Evolutionary conservation across 495 filamentous ascomycete genomes (phyloP), one percentile per base, ranked within the genome.

Genomic region (Extremus antarcticus): DNA sequence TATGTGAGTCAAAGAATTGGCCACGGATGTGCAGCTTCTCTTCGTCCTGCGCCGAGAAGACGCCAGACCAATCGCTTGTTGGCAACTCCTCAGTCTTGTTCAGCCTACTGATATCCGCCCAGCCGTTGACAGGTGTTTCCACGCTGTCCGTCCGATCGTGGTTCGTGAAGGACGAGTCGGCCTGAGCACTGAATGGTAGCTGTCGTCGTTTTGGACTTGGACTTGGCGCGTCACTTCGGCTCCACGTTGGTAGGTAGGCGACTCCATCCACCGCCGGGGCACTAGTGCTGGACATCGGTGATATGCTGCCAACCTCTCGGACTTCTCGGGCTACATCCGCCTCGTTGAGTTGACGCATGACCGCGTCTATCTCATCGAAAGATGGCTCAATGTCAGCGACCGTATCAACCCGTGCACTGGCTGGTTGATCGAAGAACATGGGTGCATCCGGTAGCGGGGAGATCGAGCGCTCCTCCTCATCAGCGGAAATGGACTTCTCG

Each of bases 51-150:
- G 85, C 86, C 23, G 84, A 88, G 55, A 95, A 79, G 51, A 84
- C 82, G 66, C 87, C 86, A 60, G 91, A 86, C 92, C 92, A 97
- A 64, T 96, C 90, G 58, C 87, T 95, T 57, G 81, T 75, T 39
- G 86, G 84, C 13, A 82, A 68, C 54, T 86, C 79, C 19, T 79
- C 76, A 23, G 67, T 74, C 40, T 75, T 82, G 57, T 87, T 81
- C 40, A 91, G 74, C 50, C 80, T 79, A 50, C 84, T 82, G 59
- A 78, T 55, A 15, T 67, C 63, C 16, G 70, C 57, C 53, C 59
- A 62, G 1, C 56, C 59, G 23, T 55, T 50, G 2, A 58, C 25
- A 25, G 65, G 68, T 21, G 11, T 25, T 45, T 61, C 55, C 20
- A 43, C 55, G 21, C 54, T 61, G 39, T 57, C 59, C 1, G 59